Evolutionary conservation across 305 asterid species (phyloP), one percentile per base, ranked within the genome.

Genomic region (Stenogyne calaminthoides): DNA sequence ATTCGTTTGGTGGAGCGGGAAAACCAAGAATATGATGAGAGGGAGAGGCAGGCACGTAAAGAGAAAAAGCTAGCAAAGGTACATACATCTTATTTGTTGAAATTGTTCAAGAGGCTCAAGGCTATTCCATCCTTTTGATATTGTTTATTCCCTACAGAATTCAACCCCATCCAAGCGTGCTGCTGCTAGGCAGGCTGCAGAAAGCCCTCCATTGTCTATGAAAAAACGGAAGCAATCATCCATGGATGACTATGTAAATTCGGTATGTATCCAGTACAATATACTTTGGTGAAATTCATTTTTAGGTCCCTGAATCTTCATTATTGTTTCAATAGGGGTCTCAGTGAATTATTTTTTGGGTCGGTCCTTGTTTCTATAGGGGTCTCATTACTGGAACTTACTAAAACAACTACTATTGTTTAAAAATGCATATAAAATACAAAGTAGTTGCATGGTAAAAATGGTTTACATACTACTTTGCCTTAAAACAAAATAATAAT

Each of bases 41-140:
- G 95, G 82, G 98, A 93, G 83, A 89, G 99, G 64, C 96, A 89
- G 80, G 99, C 98, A 61, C 97, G 99, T 22, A 95, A 91, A 80
- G 99, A 93, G 80, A 95, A 95, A 85, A 95, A 93, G 77, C 88
- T 83, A 69, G 96, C 96, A 2, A 95, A 95, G 97, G 98, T 90
- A 74, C 32, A 66, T 18, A 19, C 1, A 25, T 52, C 57, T 15
- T 8, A 5, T 19, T 32, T 4, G 0, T 67, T 7, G 34, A 29
- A 1, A 19, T 32, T 16, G 1, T 27, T 12, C 34, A 22, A n/a
- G 6, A 7, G 16, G 46, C n/a, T 40, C 16, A 0, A 32, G 14
- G 7, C 32, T 6, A 16, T 14, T 64, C 0, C 7, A 1, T 40
- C 51, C 8, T 69, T 15, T 16, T 67, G 37, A 20, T 52, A 5